These are phyloP conservation scores for Mucor piriformis DNA, from an alignment of 371 early-diverging fungal species.

Conservation along the genomic window DNA sequence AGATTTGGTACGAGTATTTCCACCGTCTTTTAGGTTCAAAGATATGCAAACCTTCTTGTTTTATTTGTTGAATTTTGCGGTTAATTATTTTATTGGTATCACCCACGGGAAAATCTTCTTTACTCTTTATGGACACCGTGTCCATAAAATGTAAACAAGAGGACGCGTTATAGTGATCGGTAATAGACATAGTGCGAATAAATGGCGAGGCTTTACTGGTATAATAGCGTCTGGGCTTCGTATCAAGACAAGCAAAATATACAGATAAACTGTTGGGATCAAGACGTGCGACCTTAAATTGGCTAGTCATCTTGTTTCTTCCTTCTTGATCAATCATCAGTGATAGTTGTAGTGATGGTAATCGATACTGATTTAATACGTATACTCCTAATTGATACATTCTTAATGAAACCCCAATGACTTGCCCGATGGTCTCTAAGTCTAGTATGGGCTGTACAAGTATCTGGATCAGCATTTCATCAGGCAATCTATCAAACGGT, in stretches of 20 bases:
- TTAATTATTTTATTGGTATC: neutral
- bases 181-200: slow-evolving; percentile 5
- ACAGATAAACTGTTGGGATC: neutral
- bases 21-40: neutral
- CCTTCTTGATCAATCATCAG: slow-evolving; percentile 27
- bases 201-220: slow-evolving; percentile 16
- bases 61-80: neutral
- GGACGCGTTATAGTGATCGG: neutral
- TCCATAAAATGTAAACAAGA: neutral
- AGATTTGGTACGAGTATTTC: slow-evolving; percentile 5
- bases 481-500: slow-evolving; percentile 9
- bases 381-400: slow-evolving; percentile 2
- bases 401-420: slow-evolving; percentile 6
- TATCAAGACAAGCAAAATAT: neutral
- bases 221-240: slow-evolving; percentile 15
- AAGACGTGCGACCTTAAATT: slow-evolving; percentile 9
- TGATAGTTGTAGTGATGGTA: slow-evolving; percentile 4
- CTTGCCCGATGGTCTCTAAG: slow-evolving; percentile 6
- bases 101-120: neutral
- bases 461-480: slow-evolving; percentile 19
- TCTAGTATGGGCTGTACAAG: slow-evolving; percentile 4
- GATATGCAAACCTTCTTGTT: slow-evolving; percentile 9
- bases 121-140: neutral
- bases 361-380: slow-evolving; percentile 3
- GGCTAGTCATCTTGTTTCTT: slow-evolving; percentile 5